Evolutionary conservation across 2,329 filamentous ascomycete genomes (phyloP).

Genomic region (Aspergillus unguis): DNA sequence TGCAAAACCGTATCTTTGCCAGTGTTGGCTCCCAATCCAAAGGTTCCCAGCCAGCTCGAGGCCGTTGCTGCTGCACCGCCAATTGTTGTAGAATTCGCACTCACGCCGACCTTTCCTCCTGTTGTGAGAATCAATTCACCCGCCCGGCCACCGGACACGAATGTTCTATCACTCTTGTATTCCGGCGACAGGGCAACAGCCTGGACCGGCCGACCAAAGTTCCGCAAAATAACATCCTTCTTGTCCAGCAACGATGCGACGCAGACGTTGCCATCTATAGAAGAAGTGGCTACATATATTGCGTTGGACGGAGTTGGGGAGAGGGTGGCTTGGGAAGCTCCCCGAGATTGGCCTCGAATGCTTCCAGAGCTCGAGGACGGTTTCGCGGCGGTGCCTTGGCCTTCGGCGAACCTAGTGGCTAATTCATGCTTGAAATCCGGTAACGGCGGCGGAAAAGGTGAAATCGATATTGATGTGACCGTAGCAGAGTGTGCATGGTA

Average conservation of each 20-base stretch:
- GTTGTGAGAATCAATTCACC: constrained; percentile 83
- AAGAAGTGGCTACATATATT: constrained; percentile 90
- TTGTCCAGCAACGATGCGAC: constrained; percentile 81
- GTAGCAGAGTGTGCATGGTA: constrained; percentile 94
- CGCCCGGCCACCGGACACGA: constrained; percentile 84
- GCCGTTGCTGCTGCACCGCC: constrained; percentile 71
- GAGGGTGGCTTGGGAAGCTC: constrained; percentile 21
- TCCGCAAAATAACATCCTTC: constrained; percentile 86
- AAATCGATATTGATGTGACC: constrained; percentile 84
- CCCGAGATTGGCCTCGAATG: constrained; percentile 26
- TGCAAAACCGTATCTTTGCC: constrained; percentile 86
- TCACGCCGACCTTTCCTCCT: constrained; percentile 74
- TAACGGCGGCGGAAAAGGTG: constrained; percentile 69
- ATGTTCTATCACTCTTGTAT: constrained; percentile 83
- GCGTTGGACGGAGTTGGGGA: constrained; percentile 82
- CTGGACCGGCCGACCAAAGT: constrained; percentile 90
- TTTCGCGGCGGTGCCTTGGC: constrained; percentile 20
- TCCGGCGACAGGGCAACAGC: constrained; percentile 92
- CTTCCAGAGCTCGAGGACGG: constrained; percentile 30
- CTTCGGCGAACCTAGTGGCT: constrained; percentile 32
- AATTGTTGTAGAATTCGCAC: constrained; percentile 79
- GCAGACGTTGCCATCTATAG: constrained; percentile 93
- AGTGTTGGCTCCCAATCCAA: constrained; percentile 73
- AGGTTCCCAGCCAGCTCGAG: constrained; percentile 84
- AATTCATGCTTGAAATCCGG: constrained; percentile 41